A percentile compares a stretch with the other conserved stretches of the same genome.
These are phyloP conservation scores for Diaporthe australafricana DNA, from an alignment of 2,329 filamentous ascomycete genomes.

Conservation along the genomic window DNA sequence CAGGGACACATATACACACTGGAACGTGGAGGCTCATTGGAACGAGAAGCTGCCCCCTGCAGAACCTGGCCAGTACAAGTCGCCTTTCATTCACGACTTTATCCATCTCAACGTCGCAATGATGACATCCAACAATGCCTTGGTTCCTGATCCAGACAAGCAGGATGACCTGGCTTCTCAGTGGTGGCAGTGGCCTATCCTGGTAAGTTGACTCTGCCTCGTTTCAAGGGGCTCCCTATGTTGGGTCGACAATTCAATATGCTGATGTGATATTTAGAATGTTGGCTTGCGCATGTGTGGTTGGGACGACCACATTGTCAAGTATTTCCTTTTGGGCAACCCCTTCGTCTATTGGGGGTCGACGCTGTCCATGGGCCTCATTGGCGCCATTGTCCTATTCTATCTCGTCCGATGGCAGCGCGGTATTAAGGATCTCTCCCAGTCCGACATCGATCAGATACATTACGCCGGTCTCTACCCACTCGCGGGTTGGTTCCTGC, in stretches of 20 bases:
- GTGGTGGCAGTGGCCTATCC: slow-evolving; percentile 98
- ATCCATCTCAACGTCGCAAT: slow-evolving; percentile 98
- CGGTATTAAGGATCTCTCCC: slow-evolving; percentile 85
- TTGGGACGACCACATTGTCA: slow-evolving; percentile 95
- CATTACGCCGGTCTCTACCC: slow-evolving; percentile 95
- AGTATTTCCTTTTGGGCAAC: slow-evolving; percentile 98
- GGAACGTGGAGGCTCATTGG: slow-evolving; percentile 96
- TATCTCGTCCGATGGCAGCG: slow-evolving; percentile 97
- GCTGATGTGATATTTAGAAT: slow-evolving; percentile 53
- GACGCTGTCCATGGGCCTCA: slow-evolving; percentile 80
- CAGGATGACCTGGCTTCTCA: slow-evolving; percentile 96
- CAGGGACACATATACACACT: slow-evolving; percentile 94
- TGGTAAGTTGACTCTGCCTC: slow-evolving; percentile 51
- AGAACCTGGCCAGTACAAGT: slow-evolving; percentile 93
- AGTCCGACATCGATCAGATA: slow-evolving; percentile 88
- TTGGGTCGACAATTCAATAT: neutral
- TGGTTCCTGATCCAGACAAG: slow-evolving; percentile 98
- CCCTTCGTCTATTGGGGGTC: slow-evolving; percentile 96
- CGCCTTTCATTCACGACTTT: slow-evolving; percentile 97
- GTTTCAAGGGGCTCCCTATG: no score
- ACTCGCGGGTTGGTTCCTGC: slow-evolving; percentile 91
- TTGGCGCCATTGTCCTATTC: slow-evolving; percentile 80
- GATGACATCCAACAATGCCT: slow-evolving; percentile 99
- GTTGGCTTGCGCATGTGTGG: slow-evolving; percentile 98
- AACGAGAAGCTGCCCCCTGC: slow-evolving; percentile 93